A percentile compares a stretch with the other conserved stretches of the same genome.
Evolutionary conservation across 2,329 filamentous ascomycete species (phyloP).

Genomic region (Trichoderma guizhouense): DNA sequence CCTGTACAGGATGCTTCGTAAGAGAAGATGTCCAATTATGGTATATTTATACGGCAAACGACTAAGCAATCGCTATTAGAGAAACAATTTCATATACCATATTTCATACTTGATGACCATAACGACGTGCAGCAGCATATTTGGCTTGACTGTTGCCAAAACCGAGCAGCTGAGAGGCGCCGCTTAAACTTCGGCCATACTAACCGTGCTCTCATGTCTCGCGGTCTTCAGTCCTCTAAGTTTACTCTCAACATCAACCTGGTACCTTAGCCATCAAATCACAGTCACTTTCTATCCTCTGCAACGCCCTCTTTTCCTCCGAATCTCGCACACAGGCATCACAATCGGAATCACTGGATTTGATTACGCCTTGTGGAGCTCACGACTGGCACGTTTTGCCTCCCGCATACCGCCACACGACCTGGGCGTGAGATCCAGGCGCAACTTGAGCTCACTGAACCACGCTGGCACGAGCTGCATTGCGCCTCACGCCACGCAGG

Average conservation of each 20-base stretch:
- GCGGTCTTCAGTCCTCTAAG: constrained; percentile 3
- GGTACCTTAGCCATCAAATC: background rate
- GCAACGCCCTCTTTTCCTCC: background rate
- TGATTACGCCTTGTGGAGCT: no score
- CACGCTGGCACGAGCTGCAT: background rate
- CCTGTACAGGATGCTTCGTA: background rate
- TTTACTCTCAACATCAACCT: constrained; percentile 7
- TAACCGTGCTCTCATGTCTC: background rate
- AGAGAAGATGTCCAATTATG: no score
- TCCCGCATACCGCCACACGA: background rate
- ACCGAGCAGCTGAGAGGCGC: background rate
- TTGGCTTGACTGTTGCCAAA: background rate
- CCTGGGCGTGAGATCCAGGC: background rate
- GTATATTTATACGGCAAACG: no score
- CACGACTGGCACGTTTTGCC: background rate
- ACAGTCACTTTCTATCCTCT: background rate
- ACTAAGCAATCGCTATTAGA: background rate
- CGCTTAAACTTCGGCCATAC: constrained; percentile 17
- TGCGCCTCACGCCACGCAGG: background rate
- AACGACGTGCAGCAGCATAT: background rate
- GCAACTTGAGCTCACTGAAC: background rate
- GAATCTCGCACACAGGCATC: background rate
- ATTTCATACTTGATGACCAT: background rate
- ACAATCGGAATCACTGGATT: background rate
- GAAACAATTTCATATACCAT: background rate